Percentiles rank a stretch among this genome's conserved stretches.
Conservation (phyloP, 2,329 filamentous ascomycete species). For the Knufia fluminis region DNA sequence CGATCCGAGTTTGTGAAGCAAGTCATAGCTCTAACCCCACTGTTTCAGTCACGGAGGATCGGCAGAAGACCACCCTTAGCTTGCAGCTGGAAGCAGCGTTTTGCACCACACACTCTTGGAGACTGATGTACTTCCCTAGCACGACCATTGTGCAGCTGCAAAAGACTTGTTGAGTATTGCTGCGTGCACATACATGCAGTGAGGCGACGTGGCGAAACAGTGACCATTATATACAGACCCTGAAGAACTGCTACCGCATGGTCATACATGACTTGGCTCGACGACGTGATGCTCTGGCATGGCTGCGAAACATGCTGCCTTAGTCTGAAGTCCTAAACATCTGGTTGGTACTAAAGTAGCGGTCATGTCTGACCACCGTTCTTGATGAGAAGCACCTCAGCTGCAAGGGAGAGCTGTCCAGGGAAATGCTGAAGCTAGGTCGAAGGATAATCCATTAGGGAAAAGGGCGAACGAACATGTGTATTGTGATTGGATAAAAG, state of each 20-base stretch:
- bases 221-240: not conserved
- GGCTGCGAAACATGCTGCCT: not conserved
- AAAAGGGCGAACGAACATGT: not conserved
- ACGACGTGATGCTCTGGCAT: not conserved
- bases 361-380: too few species aligned
- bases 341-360: too few species aligned
- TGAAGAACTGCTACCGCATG: not conserved
- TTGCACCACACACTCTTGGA: too few species aligned
- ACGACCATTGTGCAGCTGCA: not conserved
- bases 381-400: too few species aligned
- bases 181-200: not conserved
- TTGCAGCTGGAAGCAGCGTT: too few species aligned
- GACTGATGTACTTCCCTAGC: not conserved
- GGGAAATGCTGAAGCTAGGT: not conserved
- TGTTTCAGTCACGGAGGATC: not conserved
- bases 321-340: not conserved
- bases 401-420: not conserved
- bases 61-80: not conserved
- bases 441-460: not conserved
- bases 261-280: not conserved
- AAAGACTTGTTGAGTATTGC: too few species aligned
- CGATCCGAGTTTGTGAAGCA: too few species aligned
- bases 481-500: not conserved
- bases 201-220: not conserved
- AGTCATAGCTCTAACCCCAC: not conserved